Base-by-base conservation (phyloP, 1,139 yeast species). In the Suhomyces anneliseae region DNA sequence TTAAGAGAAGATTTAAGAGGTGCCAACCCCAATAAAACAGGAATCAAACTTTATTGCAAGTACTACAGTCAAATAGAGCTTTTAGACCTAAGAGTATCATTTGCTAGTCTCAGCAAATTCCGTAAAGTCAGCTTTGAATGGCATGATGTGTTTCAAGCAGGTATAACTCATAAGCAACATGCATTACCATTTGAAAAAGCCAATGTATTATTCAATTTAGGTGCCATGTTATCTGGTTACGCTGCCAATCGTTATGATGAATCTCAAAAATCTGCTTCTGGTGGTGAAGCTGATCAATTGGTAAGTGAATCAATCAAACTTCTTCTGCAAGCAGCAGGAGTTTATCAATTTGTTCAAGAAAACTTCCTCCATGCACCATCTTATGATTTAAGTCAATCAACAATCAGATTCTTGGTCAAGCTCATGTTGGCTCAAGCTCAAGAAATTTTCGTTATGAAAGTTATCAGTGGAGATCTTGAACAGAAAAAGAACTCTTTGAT, bases 291-390 rank as follows among this genome's bases (percentile, higher is more conserved):
- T 2, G 79, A 76, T 7, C 66, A 70, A 6, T 85, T 82, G 51
- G 55, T 64, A 33, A 90, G 87, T 54, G 68, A 69, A n/a, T 76
- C 90, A 0, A 76, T 85, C 53, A 79, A 79, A 43, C 65, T 74
- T 43, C 80, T 87, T 56, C 90, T 90, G 54, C 86, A 84, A 51
- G 84, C 97, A 2, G 87, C 95, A 1, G 96, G 97, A 0, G 77
- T 90, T 19, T 86, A 79, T 58, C 78, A 79, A 52, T 89, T 82
- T 56, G 74, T 92, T 34, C 77, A 85, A 42, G 93, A 88, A 56
- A 88, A 87, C 66, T 93, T 93, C 62, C 69, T 92, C 39, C 95
- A 92, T 68, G 95, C 97, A 0, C 97, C 98, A 0, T 83, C 93
- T 7, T 74, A 78, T 4, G 99, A 93, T 63, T 69, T 92, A 48